Evolutionary conservation across 2,329 filamentous ascomycete genomes (phyloP).

Genomic region (Diaporthe velutina): DNA sequence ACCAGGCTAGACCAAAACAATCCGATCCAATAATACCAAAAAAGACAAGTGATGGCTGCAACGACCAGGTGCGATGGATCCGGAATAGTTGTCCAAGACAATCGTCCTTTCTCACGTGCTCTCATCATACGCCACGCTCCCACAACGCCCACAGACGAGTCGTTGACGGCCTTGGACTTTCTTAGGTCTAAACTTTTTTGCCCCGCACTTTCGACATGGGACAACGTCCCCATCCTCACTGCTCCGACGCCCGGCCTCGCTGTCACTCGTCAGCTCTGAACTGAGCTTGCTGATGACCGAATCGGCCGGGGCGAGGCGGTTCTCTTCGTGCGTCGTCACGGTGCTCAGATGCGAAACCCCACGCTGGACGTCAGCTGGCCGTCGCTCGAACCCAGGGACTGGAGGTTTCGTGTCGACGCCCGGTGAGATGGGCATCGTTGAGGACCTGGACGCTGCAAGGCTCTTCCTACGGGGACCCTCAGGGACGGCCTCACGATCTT

Average conservation of each 20-base stretch:
- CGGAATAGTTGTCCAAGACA: background rate
- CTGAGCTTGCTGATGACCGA: conserved; percentile 69
- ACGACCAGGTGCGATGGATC: background rate
- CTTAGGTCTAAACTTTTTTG: conserved; percentile 70
- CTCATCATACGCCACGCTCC: conserved; percentile 46
- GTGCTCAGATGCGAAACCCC: conserved; percentile 34
- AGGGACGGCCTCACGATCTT: conserved; percentile 23
- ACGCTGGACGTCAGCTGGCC: conserved; percentile 36
- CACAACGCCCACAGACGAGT: conserved; percentile 73
- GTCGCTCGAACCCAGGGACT: conserved; percentile 22
- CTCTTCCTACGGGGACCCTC: conserved; percentile 26
- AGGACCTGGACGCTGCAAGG: conserved; percentile 29
- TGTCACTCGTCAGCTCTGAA: conserved; percentile 63
- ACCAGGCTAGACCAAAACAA: background rate
- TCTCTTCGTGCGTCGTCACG: conserved; percentile 39
- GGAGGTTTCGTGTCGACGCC: conserved; percentile 40
- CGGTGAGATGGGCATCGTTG: conserved; percentile 27
- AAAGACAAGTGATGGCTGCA: background rate
- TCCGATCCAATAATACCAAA: conserved; percentile 1
- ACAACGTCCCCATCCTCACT: conserved; percentile 56
- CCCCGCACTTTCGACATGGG: conserved; percentile 70
- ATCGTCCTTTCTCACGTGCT: background rate
- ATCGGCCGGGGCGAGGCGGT: conserved; percentile 48
- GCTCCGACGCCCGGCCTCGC: conserved; percentile 48
- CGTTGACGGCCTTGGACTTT: conserved; percentile 66